A percentile compares a stretch with the other conserved stretches of the same genome.
Conservation (phyloP, 306 rosid genomes). For the Vigna nakashimae region DNA sequence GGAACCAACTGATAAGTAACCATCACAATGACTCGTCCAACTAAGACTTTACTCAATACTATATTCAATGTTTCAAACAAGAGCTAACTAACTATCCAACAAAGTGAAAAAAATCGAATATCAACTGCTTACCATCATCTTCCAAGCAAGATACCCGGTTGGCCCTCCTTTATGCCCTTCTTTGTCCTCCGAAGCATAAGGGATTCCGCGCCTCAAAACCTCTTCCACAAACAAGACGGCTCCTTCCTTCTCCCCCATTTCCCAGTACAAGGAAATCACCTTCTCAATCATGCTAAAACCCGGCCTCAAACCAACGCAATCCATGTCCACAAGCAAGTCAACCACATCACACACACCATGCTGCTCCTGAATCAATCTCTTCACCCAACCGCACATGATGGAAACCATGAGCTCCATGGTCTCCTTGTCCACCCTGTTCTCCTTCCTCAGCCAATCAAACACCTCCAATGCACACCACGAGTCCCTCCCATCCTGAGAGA, state of each 20-base stretch:
- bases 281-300: slow-evolving; percentile 94
- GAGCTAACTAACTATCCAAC: slow-evolving; percentile 18
- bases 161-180: slow-evolving; percentile 89
- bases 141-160: slow-evolving; percentile 98
- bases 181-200: slow-evolving; percentile 53
- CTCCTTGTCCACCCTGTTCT: slow-evolving; percentile 92
- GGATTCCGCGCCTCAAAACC: slow-evolving; percentile 74
- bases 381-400: slow-evolving; percentile 92
- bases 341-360: slow-evolving; percentile 77
- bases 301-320: slow-evolving; percentile 93
- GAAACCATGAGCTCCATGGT: slow-evolving; percentile 98
- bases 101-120: not conserved
- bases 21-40: slow-evolving; percentile 1
- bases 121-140: slow-evolving; percentile 82
- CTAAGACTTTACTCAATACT: slow-evolving; percentile 1
- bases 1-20: slow-evolving; percentile 13
- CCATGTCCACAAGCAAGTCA: slow-evolving; percentile 96
- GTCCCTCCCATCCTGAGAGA: slow-evolving; percentile 96
- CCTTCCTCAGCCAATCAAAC: slow-evolving; percentile 96
- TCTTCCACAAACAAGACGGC: slow-evolving; percentile 78
- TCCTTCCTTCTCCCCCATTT: slow-evolving; percentile 79
- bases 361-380: slow-evolving; percentile 75
- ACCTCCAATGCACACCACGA: slow-evolving; percentile 99
- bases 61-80: slow-evolving; percentile 37
- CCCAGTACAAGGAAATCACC: slow-evolving; percentile 96